These are phyloP conservation scores for Lichtheimia ornata DNA, from an alignment of 371 early-diverging fungal genomes.

Conservation along the genomic window DNA sequence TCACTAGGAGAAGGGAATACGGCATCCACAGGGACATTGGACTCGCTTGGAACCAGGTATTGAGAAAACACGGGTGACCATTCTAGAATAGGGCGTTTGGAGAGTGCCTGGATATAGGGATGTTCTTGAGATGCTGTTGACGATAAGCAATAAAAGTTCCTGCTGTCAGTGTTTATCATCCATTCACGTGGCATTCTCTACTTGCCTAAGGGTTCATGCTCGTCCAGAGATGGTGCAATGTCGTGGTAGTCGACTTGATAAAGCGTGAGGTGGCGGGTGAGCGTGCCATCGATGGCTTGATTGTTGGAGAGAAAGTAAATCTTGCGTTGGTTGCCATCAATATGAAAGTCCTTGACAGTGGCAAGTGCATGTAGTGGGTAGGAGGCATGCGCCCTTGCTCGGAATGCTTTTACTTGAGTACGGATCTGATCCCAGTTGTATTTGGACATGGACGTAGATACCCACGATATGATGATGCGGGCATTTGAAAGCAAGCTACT, in stretches of 20 bases:
- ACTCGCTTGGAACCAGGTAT: constrained; percentile 9
- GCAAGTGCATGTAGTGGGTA: constrained; percentile 34
- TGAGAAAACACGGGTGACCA: constrained; percentile 21
- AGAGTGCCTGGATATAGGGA: constrained; percentile 7
- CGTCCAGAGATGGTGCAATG: neutral
- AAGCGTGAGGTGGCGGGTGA: constrained; percentile 23
- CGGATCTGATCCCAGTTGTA: constrained; percentile 64
- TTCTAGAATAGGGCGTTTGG: constrained; percentile 4
- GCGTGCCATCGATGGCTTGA: constrained; percentile 14
- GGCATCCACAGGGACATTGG: neutral
- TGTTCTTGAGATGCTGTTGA: constrained; percentile 1
- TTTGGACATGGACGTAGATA: constrained; percentile 18
- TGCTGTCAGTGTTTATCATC: neutral
- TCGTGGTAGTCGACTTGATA: constrained; percentile 27
- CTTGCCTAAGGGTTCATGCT: neutral
- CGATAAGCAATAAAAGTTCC: neutral
- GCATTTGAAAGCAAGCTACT: no score
- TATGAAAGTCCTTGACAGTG: constrained; percentile 58
- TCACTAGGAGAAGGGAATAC: constrained; percentile 9
- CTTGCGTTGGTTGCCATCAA: constrained; percentile 47
- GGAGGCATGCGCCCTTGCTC: constrained; percentile 39
- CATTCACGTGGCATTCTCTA: neutral
- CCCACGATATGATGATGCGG: no score
- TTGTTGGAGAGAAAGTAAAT: constrained; percentile 66
- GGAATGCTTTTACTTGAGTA: constrained; percentile 58